Conservation (phyloP, 495 filamentous ascomycete species). For the Penicillium cinerascens region DNA sequence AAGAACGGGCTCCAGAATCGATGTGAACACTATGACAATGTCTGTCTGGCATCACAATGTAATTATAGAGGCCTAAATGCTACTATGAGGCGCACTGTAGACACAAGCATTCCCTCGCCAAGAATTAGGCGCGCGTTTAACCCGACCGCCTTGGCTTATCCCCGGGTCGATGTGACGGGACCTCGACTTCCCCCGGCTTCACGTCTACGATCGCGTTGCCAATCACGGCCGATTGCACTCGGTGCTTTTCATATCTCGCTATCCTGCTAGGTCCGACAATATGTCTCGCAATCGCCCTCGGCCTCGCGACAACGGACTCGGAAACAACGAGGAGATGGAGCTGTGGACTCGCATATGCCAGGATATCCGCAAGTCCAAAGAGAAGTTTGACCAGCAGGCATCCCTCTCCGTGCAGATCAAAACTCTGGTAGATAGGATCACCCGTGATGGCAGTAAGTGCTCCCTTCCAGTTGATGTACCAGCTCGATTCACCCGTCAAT, state of each 20-base stretch:
- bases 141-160: conserved; percentile 17
- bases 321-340: conserved; percentile 59
- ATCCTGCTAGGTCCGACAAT: not conserved
- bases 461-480: not conserved
- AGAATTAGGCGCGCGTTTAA: conserved; percentile 14
- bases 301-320: conserved; percentile 46
- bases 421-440: conserved; percentile 48
- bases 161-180: not conserved
- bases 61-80: not conserved
- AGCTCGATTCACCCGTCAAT: not conserved
- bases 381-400: conserved; percentile 56
- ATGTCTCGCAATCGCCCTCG: conserved; percentile 49
- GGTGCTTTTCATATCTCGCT: not conserved
- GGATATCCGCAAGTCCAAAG: conserved; percentile 56
- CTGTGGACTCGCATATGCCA: conserved; percentile 62
- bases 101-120: not conserved
- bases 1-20: not conserved
- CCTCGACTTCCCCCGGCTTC: conserved; percentile 8
- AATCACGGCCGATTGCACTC: not conserved
- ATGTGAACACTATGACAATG: not conserved
- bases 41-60: not conserved
- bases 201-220: not conserved
- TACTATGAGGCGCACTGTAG: not conserved
- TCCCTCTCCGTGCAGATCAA: conserved; percentile 51
- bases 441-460: conserved; percentile 43